These are phyloP conservation scores for Hyaloperonospora brassicae DNA, from an alignment of 352 stramenopile species.

Conservation along the genomic window DNA sequence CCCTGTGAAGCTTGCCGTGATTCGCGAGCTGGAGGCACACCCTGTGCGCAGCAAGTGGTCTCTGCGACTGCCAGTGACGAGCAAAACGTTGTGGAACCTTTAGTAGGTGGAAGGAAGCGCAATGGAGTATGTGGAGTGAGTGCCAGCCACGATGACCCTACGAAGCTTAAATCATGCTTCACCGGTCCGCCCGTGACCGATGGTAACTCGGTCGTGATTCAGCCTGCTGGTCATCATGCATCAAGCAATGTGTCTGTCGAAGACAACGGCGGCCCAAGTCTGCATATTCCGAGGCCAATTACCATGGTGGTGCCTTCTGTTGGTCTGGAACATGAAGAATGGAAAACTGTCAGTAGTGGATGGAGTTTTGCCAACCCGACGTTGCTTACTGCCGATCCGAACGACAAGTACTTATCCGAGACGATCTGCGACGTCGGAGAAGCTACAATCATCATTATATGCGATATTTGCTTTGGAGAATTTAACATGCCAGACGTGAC, in stretches of 20 bases:
- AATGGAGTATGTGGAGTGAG: constrained; percentile 10
- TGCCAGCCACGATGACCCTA: constrained; percentile 3
- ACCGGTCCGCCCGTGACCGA: constrained; percentile 5
- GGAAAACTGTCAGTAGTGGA: constrained; percentile 15
- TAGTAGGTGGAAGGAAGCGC: constrained; percentile 16
- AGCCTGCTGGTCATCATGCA: constrained; percentile 2
- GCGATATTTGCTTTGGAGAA: constrained; percentile 66
- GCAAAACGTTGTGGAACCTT: neutral
- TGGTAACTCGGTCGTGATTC: constrained; percentile 3
- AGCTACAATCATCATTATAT: constrained; percentile 55
- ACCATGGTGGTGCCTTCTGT: constrained; percentile 17
- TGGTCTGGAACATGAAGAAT: constrained; percentile 14
- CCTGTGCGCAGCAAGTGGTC: constrained; percentile 6
- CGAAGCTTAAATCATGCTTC: constrained; percentile 17
- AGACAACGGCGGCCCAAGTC: constrained; percentile 4
- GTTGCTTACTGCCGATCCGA: constrained; percentile 35
- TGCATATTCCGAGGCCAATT: constrained; percentile 30
- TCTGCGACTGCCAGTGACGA: constrained; percentile 3
- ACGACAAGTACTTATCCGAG: constrained; percentile 24
- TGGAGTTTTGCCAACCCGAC: constrained; percentile 20
- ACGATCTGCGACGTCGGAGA: constrained; percentile 31
- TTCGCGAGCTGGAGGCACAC: constrained; percentile 26
- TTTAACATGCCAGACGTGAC: constrained; percentile 66
- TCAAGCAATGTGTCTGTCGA: constrained; percentile 14
- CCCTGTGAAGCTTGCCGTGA: constrained; percentile 32